These are phyloP conservation scores for Jasminum sambac DNA, from an alignment of 257 asterid genomes.

Conservation along the genomic window DNA sequence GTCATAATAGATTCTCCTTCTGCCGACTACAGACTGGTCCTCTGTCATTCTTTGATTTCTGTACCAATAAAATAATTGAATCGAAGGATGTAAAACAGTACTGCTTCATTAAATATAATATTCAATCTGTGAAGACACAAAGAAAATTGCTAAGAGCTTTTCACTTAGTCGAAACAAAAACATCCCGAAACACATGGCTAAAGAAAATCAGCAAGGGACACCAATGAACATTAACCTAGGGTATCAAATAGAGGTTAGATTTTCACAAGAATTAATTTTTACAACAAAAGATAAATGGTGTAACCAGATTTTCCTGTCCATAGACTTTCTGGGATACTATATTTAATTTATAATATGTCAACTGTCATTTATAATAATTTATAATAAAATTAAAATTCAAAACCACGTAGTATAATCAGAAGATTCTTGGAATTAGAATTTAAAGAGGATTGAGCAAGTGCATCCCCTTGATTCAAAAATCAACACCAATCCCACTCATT, in stretches of 20 bases:
- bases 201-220: background rate
- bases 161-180: background rate
- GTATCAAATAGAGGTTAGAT: background rate
- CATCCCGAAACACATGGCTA: background rate
- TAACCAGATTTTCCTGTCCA: background rate
- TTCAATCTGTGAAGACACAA: background rate
- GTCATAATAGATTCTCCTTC: constrained; percentile 95
- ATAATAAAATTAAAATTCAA: background rate
- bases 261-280: background rate
- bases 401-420: background rate
- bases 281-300: background rate
- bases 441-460: background rate
- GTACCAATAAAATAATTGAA: constrained; percentile 22
- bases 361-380: background rate
- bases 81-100: background rate
- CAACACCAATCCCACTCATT: background rate
- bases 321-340: background rate
- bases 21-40: constrained; percentile 94
- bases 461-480: background rate
- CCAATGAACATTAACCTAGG: background rate
- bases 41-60: constrained; percentile 97
- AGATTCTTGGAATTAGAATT: background rate
- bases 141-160: background rate
- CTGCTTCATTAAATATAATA: background rate
- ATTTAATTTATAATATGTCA: background rate